Evolutionary conservation across 192 early-diverging fungal species (phyloP).

Genomic region (Pecoramyces ruminantium): DNA sequence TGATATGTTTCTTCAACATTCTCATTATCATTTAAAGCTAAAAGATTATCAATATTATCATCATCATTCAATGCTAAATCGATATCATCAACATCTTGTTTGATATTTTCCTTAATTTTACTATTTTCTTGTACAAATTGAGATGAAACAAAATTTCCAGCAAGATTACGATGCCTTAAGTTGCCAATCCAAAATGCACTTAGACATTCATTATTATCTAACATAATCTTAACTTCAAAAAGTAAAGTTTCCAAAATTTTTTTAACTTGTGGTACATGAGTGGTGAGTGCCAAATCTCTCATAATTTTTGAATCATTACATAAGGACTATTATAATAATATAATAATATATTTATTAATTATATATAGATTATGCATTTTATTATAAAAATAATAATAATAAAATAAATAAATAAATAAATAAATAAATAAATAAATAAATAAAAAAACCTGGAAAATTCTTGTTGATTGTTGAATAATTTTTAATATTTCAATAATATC

Average conservation of each 20-base stretch:
- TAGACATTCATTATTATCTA: conserved; percentile 46
- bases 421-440: too few species aligned
- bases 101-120: not conserved
- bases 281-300: conserved; percentile 37
- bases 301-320: conserved; percentile 60
- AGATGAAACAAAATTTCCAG: conserved; percentile 48
- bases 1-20: not conserved
- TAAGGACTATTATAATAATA: conserved; percentile 39
- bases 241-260: conserved; percentile 53
- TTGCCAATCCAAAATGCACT: conserved; percentile 26
- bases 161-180: conserved; percentile 56
- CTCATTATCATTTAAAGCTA: not conserved
- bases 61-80: not conserved
- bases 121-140: conserved; percentile 17
- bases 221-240: conserved; percentile 54
- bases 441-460: not conserved
- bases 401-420: too few species aligned
- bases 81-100: not conserved
- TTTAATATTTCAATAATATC: not conserved
- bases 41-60: not conserved
- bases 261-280: conserved; percentile 48
- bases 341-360: too few species aligned
- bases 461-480: not conserved
- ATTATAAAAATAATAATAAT: too few species aligned
- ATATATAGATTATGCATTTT: too few species aligned